Evolutionary conservation across 1,284 basidiomycete species (phyloP), one percentile per base, ranked within the genome.

Genomic region (Jaminaea rosea): DNA sequence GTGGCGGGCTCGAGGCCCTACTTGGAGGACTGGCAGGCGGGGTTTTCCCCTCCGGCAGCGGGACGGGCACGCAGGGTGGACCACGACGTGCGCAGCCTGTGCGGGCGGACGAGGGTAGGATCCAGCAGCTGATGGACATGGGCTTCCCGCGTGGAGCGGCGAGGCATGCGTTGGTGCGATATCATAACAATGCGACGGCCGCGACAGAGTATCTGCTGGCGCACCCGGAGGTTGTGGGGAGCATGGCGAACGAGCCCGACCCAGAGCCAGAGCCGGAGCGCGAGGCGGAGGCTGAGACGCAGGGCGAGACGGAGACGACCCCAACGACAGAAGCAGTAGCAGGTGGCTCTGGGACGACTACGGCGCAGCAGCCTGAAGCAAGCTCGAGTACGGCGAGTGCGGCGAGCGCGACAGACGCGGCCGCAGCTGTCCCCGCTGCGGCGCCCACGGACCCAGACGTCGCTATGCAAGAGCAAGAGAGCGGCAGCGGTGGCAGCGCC

Each of bases 61-160:
- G 26, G 7, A 46, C 6, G 19, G 26, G 26, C 36, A n/a, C n/a
- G n/a, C n/a, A n/a, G n/a, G 45, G 28, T 26, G 45, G 45, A 9
- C 17, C 45, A 26, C 45, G 21, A 11, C 21, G 45, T 24, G 42
- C 42, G 42, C 26, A 46, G 17, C 24, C 29, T 6, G 34, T 50
- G 46, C 31, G 56, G 10, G 66, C 63, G 5, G 67, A 74, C 49
- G 67, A 72, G 39, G 56, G 56, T 1, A 82, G 84, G 26, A 82
- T 96, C 44, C 81, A 82, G 46, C 85, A 89, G 65, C 79, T 98
- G 46, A 84, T 84, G 15, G 93, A 98, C 62, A 98, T 99, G 94
- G 94, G 94, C 46, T 99, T 98, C 77, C 83, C 87, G 24, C 82
- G 88, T 8, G 81, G 82, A 36, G 87, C 88, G 3, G 87, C 87